Evolutionary conservation across 2,329 filamentous ascomycete species (phyloP).

Genomic region (Aureobasidium uvarum): DNA sequence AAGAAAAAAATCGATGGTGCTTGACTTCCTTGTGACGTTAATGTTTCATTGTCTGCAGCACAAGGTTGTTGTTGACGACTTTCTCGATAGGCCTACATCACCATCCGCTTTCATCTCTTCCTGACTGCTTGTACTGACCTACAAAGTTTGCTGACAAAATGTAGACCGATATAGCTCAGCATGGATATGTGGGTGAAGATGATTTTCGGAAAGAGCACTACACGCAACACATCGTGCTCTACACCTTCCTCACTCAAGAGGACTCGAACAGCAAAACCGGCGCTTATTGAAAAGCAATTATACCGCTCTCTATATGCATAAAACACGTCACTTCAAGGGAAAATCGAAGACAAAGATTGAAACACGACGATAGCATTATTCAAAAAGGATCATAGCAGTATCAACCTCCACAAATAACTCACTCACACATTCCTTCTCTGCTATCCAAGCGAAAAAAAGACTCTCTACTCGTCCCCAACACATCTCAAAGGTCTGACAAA

Average conservation of each 20-base stretch:
- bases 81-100: neutral
- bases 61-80: neutral
- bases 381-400: no score
- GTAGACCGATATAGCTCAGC: neutral
- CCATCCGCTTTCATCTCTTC: neutral
- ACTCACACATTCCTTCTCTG: no score
- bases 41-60: neutral
- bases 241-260: neutral
- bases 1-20: neutral
- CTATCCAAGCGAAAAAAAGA: no score
- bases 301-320: neutral
- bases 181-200: neutral
- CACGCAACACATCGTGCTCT: neutral
- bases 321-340: no score
- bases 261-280: neutral
- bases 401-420: no score
- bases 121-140: neutral
- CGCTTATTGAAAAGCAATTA: neutral
- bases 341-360: no score
- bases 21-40: slow-evolving; percentile 7
- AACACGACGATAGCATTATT: no score
- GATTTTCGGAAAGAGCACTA: neutral
- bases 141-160: neutral
- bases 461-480: neutral
- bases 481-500: slow-evolving; percentile 4